Evolutionary conservation across 2,329 filamentous ascomycete genomes (phyloP), one percentile per base, ranked within the genome.

Genomic region (Fusarium continuum): DNA sequence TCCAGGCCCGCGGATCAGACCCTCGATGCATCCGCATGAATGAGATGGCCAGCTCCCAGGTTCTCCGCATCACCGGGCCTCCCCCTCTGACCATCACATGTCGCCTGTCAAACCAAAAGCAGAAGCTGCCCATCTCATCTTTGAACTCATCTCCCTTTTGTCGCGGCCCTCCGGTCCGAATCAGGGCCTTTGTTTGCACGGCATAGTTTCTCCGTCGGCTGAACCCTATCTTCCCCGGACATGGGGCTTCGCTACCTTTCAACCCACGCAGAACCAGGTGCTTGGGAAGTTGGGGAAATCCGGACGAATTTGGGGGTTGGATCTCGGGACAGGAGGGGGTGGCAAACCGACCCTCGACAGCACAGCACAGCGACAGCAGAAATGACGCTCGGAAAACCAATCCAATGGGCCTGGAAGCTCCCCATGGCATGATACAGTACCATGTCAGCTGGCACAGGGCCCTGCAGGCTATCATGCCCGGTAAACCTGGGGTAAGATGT

Each of bases 41-140:
- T 55, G 35, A 65, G 55, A 69, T 64, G 50, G 36, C 48, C 34
- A 55, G 35, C 25, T 40, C 31, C 56, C 50, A 59, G 66, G 62
- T 56, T 65, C 64, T 65, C 66, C 55, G 64, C 66, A 69, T 69
- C 67, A 69, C 50, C 58, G 55, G 66, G 43, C 35, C 62, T 29
- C 26, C 51, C 35, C 53, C 58, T 43, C 46, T 51, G 19, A 23
- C 52, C 49, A 56, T 68, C 67, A 69, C 67, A 68, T 68, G 67
- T 35, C 23, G 43, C 50, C 25, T 50, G 34, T 44, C 55, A 55
- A 65, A 29, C 66, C 55, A 23, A 65, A 52, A 52, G 10, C 17
- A 66, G 57, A 56, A 58, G 61, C 52, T 55, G 14, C 62, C n/a
- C n/a, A n/a, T n/a, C n/a, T n/a, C 43, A 64, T 55, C 51, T 55